Conservation (phyloP, 306 rosid species). For the Mimosa pudica region DNA sequence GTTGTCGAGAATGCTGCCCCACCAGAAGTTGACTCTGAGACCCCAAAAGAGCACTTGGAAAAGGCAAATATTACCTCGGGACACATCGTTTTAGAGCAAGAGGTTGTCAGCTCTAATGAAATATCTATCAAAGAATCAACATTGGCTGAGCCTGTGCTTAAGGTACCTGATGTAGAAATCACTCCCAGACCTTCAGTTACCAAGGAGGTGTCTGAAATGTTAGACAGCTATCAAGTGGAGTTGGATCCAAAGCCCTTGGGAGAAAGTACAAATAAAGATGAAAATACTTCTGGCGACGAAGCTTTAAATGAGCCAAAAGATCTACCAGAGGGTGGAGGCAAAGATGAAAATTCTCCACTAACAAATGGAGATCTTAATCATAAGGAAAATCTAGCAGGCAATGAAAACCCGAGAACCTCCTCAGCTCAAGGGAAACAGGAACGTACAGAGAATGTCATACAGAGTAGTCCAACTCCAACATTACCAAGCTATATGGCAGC, state of each 20-base stretch:
- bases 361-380: constrained; percentile 62
- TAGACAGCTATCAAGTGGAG: constrained; percentile 47
- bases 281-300: constrained; percentile 47
- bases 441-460: constrained; percentile 69
- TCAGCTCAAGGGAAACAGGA: constrained; percentile 74
- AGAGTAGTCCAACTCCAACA: constrained; percentile 73
- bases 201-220: constrained; percentile 52
- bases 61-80: constrained; percentile 47
- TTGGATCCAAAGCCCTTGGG: constrained; percentile 51
- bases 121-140: constrained; percentile 55
- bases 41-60: constrained; percentile 54
- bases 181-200: constrained; percentile 48
- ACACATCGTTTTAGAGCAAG: constrained; percentile 49
- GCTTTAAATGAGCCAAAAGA: constrained; percentile 45
- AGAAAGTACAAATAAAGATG: constrained; percentile 60
- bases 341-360: constrained; percentile 52
- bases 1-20: constrained; percentile 61
- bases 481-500: constrained; percentile 98
- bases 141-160: constrained; percentile 21
- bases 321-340: constrained; percentile 48
- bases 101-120: constrained; percentile 42
- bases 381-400: constrained; percentile 64
- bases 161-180: constrained; percentile 54
- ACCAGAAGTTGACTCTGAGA: constrained; percentile 60
- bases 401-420: constrained; percentile 72